phyloP scores from a whole-genome alignment of 2,329 filamentous ascomycete species.

The Pestalotiopsis sp. region DNA sequence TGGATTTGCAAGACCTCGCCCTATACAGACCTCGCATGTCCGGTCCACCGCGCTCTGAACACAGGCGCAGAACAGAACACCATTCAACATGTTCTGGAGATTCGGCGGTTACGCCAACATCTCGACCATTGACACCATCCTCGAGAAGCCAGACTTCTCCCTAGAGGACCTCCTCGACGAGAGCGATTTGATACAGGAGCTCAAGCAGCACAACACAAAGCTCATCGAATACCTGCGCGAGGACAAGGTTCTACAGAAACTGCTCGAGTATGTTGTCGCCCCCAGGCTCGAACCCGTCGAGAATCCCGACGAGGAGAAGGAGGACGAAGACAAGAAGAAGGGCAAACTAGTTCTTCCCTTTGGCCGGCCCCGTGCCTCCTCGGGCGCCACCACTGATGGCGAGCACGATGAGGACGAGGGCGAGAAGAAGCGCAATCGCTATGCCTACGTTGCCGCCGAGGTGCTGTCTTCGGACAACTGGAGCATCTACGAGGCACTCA shows the following conservation, averaged over 20 bases:
- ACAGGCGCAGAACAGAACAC: constrained; percentile 12
- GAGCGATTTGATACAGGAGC: constrained; percentile 92
- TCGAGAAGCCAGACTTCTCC: constrained; percentile 94
- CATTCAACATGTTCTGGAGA: constrained; percentile 94
- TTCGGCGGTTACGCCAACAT: constrained; percentile 99
- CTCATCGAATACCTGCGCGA: constrained; percentile 94
- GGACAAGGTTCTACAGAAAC: constrained; percentile 78
- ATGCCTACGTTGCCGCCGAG: constrained; percentile 91
- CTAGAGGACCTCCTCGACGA: constrained; percentile 96
- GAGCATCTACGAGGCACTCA: constrained; percentile 91
- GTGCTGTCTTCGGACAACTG: constrained; percentile 94
- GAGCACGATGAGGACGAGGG: constrained; percentile 69
- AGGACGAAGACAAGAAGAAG: constrained; percentile 44
- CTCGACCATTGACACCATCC: constrained; percentile 93
- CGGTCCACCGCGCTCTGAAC: background rate
- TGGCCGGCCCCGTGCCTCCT: constrained; percentile 56
- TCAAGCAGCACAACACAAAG: constrained; percentile 98
- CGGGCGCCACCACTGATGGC: constrained; percentile 48
- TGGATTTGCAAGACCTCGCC: background rate
- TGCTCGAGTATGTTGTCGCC: constrained; percentile 90
- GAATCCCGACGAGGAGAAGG: constrained; percentile 52
- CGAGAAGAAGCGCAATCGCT: constrained; percentile 90
- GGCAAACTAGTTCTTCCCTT: constrained; percentile 45
- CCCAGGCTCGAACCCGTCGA: constrained; percentile 66
- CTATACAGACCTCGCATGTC: background rate